A percentile compares a stretch with the other conserved stretches of the same genome.
Conservation (phyloP, 352 stramenopile genomes). For the Phytophthora palmivora region DNA sequence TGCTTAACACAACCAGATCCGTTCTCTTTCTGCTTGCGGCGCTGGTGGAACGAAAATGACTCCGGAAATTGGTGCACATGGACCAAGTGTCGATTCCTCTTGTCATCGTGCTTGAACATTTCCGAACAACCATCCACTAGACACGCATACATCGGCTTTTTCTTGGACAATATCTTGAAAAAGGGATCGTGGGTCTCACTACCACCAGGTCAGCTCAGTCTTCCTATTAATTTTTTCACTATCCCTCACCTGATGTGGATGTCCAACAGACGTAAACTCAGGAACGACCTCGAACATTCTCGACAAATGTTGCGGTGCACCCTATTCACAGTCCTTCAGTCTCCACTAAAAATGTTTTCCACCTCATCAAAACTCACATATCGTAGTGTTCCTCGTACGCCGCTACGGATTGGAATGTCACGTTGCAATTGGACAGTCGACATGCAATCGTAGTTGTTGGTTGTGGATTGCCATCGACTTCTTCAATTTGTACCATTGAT, state of each 20-base stretch:
- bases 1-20: not conserved
- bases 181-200: slow-evolving; percentile 73
- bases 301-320: slow-evolving; percentile 52
- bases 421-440: slow-evolving; percentile 52
- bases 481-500: slow-evolving; percentile 33
- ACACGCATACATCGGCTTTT: slow-evolving; percentile 65
- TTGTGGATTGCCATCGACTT: slow-evolving; percentile 8
- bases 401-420: slow-evolving; percentile 49
- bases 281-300: slow-evolving; percentile 57
- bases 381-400: slow-evolving; percentile 74
- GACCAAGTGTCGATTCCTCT: slow-evolving; percentile 52
- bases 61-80: slow-evolving; percentile 51
- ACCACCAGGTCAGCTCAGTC: not conserved
- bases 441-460: slow-evolving; percentile 40
- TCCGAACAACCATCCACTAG: slow-evolving; percentile 59
- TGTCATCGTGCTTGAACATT: slow-evolving; percentile 58
- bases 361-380: slow-evolving; percentile 38
- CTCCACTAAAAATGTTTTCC: not conserved
- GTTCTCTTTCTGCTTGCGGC: slow-evolving; percentile 13
- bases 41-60: slow-evolving; percentile 51
- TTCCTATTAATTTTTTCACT: not conserved
- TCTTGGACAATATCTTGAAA: slow-evolving; percentile 68
- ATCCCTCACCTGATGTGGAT: slow-evolving; percentile 51
- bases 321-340: slow-evolving; percentile 8
- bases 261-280: slow-evolving; percentile 58